Conservation (phyloP, 169 alveolate genomes). For the Toxoplasma gondii region DNA sequence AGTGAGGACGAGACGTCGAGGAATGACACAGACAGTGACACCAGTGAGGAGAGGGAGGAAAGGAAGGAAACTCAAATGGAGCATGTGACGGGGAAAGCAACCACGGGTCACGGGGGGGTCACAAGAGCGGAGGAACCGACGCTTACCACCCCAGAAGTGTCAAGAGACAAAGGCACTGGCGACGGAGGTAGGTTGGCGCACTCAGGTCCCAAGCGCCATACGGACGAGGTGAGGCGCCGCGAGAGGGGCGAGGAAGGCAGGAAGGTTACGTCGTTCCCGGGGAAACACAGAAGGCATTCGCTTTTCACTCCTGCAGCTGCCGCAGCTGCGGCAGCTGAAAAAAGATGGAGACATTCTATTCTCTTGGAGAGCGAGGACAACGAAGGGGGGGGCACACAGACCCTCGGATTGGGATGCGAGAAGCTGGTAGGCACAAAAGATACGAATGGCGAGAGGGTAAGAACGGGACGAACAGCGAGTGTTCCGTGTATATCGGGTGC, state of each 20-base stretch:
- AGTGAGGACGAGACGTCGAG: not conserved
- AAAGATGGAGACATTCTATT: not conserved
- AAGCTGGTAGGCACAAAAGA: no score
- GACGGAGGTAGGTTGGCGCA: not conserved
- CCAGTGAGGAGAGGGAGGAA: not conserved
- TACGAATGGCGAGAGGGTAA: no score
- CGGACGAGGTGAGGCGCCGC: not conserved
- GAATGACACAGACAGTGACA: no score
- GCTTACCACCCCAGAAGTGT: not conserved
- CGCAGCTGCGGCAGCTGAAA: conserved; percentile 17
- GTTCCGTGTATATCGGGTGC: no score
- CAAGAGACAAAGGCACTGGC: not conserved
- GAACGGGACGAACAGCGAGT: no score
- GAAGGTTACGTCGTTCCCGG: not conserved
- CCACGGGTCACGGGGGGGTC: not conserved
- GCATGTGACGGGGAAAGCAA: no score
- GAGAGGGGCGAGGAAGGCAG: not conserved
- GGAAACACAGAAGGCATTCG: not conserved
- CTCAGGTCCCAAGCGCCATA: not conserved
- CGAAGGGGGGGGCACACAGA: not conserved
- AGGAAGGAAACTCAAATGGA: not conserved
- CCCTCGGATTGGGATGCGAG: not conserved
- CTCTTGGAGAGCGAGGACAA: not conserved
- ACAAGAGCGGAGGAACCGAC: not conserved
- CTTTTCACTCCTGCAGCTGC: conserved; percentile 4